A percentile compares a stretch with the other conserved stretches of the same genome.
Conservation (phyloP, 2,329 filamentous ascomycete genomes). For the Cladosporium sp. region DNA sequence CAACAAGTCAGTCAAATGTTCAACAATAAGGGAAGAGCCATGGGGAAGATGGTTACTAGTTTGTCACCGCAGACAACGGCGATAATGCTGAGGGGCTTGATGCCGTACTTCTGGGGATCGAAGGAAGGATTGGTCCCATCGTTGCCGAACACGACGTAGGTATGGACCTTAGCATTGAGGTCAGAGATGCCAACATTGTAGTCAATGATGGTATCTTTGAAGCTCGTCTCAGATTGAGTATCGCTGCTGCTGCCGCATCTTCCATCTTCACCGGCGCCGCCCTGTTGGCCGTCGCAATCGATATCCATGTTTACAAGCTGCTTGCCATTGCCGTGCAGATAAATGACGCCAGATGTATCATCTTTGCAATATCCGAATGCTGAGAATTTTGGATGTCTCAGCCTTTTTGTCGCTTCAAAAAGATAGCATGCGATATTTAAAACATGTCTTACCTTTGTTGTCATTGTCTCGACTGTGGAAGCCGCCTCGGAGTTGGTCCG, state of each 20-base stretch:
- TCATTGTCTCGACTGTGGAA: slow-evolving; percentile 5
- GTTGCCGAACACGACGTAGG: slow-evolving; percentile 55
- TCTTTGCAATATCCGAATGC: slow-evolving; percentile 14
- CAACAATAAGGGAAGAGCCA: too few relatives aligned
- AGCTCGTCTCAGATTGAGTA: slow-evolving; percentile 47
- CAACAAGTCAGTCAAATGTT: neutral
- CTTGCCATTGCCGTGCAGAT: slow-evolving; percentile 41
- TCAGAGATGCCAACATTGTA: slow-evolving; percentile 35
- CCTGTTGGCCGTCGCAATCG: slow-evolving; percentile 53
- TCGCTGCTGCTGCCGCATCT: slow-evolving; percentile 43
- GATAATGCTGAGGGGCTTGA: slow-evolving; percentile 52
- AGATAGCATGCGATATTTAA: too few relatives aligned
- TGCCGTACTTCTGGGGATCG: slow-evolving; percentile 30
- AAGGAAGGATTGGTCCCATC: slow-evolving; percentile 26
- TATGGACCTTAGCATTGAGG: slow-evolving; percentile 49
- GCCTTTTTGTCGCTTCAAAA: too few relatives aligned
- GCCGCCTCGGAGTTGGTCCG: neutral
- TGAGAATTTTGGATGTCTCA: too few relatives aligned
- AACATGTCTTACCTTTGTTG: neutral
- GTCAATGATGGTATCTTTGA: slow-evolving; percentile 25
- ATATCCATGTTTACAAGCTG: slow-evolving; percentile 54
- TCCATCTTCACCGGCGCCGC: slow-evolving; percentile 22
- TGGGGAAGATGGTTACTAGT: slow-evolving; percentile 26
- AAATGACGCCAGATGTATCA: slow-evolving; percentile 32
- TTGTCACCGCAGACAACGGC: slow-evolving; percentile 52